Evolutionary conservation across 768 basidiomycete genomes (phyloP), one percentile per base, ranked within the genome.

Genomic region (Galerina marginata): DNA sequence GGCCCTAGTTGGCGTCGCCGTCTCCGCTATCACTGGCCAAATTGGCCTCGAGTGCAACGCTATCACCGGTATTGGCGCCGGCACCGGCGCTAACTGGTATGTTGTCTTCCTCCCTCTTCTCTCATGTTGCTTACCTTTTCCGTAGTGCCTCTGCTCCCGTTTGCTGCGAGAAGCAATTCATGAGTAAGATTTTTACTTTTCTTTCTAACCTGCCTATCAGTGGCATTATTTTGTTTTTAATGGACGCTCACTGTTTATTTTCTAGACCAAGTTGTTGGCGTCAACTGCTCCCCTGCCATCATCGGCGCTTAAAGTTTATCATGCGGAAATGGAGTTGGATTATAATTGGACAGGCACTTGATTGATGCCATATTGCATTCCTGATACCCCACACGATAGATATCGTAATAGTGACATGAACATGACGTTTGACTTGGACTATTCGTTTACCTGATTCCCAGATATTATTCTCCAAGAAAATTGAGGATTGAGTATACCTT

Each of bases 241-340:
- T 29, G 29, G 7, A 1, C 29, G 7, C 29, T 33, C 14, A 14
- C 33, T 56, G 38, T 23, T 9, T 20, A 3, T 23, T 38, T 44
- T 16, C 43, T 57, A 65, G 64, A 44, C 23, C 57, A 60, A 36
- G 54, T 65, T 39, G 50, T 65, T 40, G 60, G 53, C 45, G 53
- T 65, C 49, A 60, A 60, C 39, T 65, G 64, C 61, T 56, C 53
- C 25, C 64, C 64, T 4, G 48, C 62, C 58, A 62, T 59, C 40
- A 36, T 65, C 45, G 54, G 49, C 23, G 46, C 51, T 16, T 62
- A 65, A 53, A 40, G 25, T 2, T 5, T 42, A 33, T 33, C 29
- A 33, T 3, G 29, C 7, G 29, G 29, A 33, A 33, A 7, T 33
- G 29, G 29, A 33, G 2, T 33, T 33, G 29, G 29, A 33, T 33